A percentile compares a stretch with the other conserved stretches of the same genome.
Evolutionary conservation across 2,329 filamentous ascomycete genomes (phyloP).

Genomic region (Cytospora piceicola): DNA sequence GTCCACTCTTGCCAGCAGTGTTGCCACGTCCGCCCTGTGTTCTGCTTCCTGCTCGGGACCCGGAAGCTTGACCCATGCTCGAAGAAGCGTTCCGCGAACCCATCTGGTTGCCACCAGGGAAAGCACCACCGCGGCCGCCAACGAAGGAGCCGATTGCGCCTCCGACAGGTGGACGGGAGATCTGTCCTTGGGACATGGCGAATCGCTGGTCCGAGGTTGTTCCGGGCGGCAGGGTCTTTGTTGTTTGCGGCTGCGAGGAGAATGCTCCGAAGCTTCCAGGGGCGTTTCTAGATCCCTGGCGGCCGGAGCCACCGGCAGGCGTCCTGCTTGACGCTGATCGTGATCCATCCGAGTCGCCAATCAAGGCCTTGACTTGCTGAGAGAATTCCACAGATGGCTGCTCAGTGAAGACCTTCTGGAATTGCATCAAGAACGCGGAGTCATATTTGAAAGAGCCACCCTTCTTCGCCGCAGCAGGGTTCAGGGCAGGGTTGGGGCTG

Average conservation of each 20-base stretch:
- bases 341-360: conserved; percentile 74
- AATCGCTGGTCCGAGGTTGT: conserved; percentile 82
- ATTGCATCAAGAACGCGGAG: conserved; percentile 92
- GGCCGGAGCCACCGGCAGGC: conserved; percentile 51
- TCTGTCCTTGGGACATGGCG: conserved; percentile 60
- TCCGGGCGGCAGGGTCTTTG: conserved; percentile 69
- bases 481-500: conserved; percentile 91
- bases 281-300: conserved; percentile 57
- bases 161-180: conserved; percentile 51
- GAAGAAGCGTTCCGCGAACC: conserved; percentile 67
- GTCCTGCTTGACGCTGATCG: conserved; percentile 67
- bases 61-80: conserved; percentile 60
- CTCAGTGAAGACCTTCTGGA: conserved; percentile 94
- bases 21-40: conserved; percentile 48
- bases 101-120: conserved; percentile 66
- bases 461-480: conserved; percentile 77
- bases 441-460: conserved; percentile 90
- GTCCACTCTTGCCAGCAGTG: conserved; percentile 63
- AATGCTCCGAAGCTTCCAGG: conserved; percentile 68
- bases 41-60: conserved; percentile 70
- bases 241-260: conserved; percentile 48
- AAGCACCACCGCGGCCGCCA: conserved; percentile 58
- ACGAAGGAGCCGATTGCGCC: conserved; percentile 65
- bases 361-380: conserved; percentile 80
- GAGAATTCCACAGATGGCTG: conserved; percentile 95